Percentiles rank a stretch among this genome's conserved stretches.
These are phyloP conservation scores for Pseudonectria foliicola DNA, from an alignment of 2,329 filamentous ascomycete genomes.

Conservation along the genomic window DNA sequence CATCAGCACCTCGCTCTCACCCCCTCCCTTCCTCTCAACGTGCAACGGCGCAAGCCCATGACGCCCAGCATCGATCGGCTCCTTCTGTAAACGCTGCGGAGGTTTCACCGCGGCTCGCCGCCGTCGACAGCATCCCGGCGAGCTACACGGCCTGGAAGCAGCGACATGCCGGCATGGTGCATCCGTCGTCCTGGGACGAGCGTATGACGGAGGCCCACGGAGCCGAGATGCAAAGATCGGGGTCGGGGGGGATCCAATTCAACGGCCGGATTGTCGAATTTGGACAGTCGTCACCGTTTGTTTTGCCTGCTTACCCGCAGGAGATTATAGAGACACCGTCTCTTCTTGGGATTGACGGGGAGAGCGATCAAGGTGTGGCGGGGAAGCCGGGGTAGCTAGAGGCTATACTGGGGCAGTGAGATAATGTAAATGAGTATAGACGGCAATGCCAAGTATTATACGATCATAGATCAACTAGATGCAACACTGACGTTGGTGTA, in stretches of 20 bases:
- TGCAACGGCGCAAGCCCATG: conserved; percentile 2
- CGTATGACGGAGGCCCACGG: conserved; percentile 2
- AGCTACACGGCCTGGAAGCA: conserved; percentile 9
- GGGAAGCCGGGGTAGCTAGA: too few species aligned
- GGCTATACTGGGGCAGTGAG: too few species aligned
- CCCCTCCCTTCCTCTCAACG: background rate
- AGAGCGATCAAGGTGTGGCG: background rate
- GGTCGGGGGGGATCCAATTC: conserved; percentile 18
- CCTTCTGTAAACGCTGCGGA: conserved; percentile 15
- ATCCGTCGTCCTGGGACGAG: too few species aligned
- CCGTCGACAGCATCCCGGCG: conserved; percentile 5
- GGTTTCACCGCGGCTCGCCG: conserved; percentile 10
- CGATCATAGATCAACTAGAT: too few species aligned
- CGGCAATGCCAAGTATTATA: too few species aligned
- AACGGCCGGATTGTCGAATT: conserved; percentile 16
- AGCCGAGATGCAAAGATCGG: conserved; percentile 16
- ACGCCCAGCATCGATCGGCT: conserved; percentile 3
- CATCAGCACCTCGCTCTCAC: background rate
- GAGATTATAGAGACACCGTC: conserved; percentile 8
- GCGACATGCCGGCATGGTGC: conserved; percentile 5
- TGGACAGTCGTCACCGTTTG: conserved; percentile 8
- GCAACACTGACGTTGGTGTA: too few species aligned
- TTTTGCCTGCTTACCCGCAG: conserved; percentile 8
- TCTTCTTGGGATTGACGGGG: conserved; percentile 4
- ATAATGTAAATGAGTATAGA: too few species aligned